Evolutionary conservation across 306 rosid genomes (phyloP), one percentile per base, ranked within the genome.

Genomic region (Lagenaria siceraria): DNA sequence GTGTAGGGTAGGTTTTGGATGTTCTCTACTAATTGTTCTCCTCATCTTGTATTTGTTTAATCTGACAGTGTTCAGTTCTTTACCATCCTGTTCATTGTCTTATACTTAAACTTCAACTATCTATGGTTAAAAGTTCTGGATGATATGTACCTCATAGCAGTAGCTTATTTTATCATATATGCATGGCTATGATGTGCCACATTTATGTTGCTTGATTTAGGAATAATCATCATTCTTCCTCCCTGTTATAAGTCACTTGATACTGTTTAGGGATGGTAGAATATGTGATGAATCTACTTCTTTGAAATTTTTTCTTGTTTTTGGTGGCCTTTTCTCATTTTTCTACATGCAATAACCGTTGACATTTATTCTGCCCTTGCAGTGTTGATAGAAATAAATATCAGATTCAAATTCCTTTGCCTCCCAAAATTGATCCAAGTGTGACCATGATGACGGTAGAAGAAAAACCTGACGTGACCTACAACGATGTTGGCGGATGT

Each of bases 371-470:
- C 78, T 76, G 29, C 58, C 69, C 36, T 69, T 87, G 81, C 89
- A 96, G 99, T 83, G 99, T 96, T 83, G 98, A 96, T 80, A 86
- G 98, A 75, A 96, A 92, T 84, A 96, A 96, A 77, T 96, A 96
- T 85, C 99, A 96, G 85, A 96, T 96, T 84, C 99, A 96, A 84
- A 96, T 96, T 83, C 99, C 99, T 4, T 81, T 96, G 88, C 99
- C 99, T 55, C 99, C 99, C 17, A 92, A 96, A 79, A 92, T 92
- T 80, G 99, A 96, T 86, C 98, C 99, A 6, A 92, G 98, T 83
- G 98, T 96, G 71, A 92, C 99, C 65, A 92, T 96, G 98, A 92
- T 96, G 98, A 96, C 98, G 0, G 98, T 92, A 48, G 98, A 92
- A 82, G 99, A 96, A 86, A 96, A 96, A 82, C 99, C 99, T 2